Percentiles rank a stretch among this genome's conserved stretches.
Conservation (phyloP, 441 rosid genomes). For the Flueggea neowawraea region DNA sequence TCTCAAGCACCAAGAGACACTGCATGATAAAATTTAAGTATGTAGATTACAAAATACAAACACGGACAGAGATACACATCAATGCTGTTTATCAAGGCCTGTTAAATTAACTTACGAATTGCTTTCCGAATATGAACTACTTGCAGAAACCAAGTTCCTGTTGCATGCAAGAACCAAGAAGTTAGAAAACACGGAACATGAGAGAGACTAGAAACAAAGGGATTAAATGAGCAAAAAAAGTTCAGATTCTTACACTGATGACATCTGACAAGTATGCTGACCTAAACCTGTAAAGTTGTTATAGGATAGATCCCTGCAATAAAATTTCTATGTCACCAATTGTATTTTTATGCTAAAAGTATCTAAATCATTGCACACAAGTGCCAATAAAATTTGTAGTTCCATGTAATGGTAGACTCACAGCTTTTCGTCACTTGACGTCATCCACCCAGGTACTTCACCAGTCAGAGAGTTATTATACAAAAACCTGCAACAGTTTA, state of each 20-base stretch:
- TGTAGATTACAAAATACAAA: no score
- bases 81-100: background rate
- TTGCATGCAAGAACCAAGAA: background rate
- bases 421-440: constrained; percentile 16
- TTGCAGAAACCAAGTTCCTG: constrained; percentile 76
- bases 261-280: constrained; percentile 34
- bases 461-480: constrained; percentile 71
- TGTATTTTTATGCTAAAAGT: background rate
- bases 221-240: background rate
- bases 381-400: no score
- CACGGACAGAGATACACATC: no score
- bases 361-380: no score
- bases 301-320: constrained; percentile 81
- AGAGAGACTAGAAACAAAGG: background rate
- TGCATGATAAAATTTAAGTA: constrained; percentile 21
- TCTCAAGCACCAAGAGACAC: constrained; percentile 65
- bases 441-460: constrained; percentile 47
- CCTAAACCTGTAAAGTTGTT: constrained; percentile 63
- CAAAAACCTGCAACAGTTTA: constrained; percentile 47
- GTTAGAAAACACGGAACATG: background rate
- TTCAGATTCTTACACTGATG: constrained; percentile 40
- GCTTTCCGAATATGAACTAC: constrained; percentile 28
- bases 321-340: background rate
- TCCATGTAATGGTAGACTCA: constrained; percentile 20
- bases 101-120: constrained; percentile 50